phyloP scores from a whole-genome alignment of 192 early-diverging fungal species.

The Diversispora eburnea region DNA sequence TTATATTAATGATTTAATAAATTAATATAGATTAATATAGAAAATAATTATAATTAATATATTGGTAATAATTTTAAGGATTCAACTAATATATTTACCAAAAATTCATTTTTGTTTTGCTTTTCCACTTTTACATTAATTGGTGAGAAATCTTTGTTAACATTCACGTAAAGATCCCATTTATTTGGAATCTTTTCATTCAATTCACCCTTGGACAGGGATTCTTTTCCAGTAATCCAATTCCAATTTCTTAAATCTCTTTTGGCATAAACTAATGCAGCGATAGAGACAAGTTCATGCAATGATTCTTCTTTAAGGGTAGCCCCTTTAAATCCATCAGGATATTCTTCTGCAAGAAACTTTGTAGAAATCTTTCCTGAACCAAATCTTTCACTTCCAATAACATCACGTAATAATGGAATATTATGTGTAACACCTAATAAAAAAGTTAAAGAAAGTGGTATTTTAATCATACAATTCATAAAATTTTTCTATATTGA shows the following conservation, averaged over 20 bases:
- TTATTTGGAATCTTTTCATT: constrained; percentile 33
- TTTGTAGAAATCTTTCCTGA: constrained; percentile 77
- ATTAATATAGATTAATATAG: not conserved
- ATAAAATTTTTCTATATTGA: not conserved
- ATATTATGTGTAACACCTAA: constrained; percentile 89
- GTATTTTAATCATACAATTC: not conserved
- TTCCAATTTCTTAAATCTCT: constrained; percentile 59
- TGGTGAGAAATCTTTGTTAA: constrained; percentile 43
- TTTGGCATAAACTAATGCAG: constrained; percentile 64
- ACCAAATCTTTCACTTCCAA: constrained; percentile 67
- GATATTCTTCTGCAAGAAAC: constrained; percentile 88
- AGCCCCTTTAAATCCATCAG: constrained; percentile 80
- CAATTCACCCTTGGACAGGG: constrained; percentile 37
- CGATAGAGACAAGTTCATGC: constrained; percentile 60
- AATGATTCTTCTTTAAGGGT: constrained; percentile 46
- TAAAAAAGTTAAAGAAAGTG: not conserved
- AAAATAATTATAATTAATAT: constrained; percentile 3
- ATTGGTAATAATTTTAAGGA: no score
- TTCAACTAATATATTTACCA: constrained; percentile 47
- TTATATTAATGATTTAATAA: constrained; percentile 16
- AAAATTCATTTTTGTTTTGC: constrained; percentile 20
- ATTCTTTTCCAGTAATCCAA: constrained; percentile 50
- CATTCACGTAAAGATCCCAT: constrained; percentile 53
- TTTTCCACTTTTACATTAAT: constrained; percentile 48
- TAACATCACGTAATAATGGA: constrained; percentile 84